Evolutionary conservation across 106 monocot genomes (phyloP).

Genomic region (Allium sativum): DNA sequence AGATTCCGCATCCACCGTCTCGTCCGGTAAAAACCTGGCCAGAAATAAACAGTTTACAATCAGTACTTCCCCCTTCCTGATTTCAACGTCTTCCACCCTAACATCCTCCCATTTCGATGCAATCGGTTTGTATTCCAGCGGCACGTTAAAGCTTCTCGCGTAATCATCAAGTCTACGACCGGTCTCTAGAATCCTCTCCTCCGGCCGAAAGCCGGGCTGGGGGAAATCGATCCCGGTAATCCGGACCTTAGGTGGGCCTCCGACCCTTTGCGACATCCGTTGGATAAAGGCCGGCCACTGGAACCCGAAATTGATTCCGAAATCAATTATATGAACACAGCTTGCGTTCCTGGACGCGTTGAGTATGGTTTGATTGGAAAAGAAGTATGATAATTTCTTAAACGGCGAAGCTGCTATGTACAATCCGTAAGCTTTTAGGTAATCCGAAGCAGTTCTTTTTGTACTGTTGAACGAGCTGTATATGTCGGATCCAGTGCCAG

Average conservation of each 20-base stretch:
- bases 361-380: constrained; percentile 20
- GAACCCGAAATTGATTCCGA: constrained; percentile 39
- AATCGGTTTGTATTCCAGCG: constrained; percentile 29
- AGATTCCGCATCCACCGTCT: constrained; percentile 24
- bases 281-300: constrained; percentile 43
- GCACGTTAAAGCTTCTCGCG: constrained; percentile 20
- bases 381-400: constrained; percentile 26
- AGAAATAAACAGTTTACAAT: constrained; percentile 21
- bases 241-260: constrained; percentile 22
- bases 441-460: constrained; percentile 10
- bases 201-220: constrained; percentile 29
- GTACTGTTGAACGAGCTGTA: constrained; percentile 20
- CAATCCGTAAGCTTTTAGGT: constrained; percentile 32
- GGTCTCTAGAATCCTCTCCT: constrained; percentile 29
- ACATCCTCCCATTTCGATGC: constrained; percentile 30
- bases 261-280: constrained; percentile 9
- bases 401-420: constrained; percentile 37
- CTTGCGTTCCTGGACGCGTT: constrained; percentile 9
- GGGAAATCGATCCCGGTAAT: constrained; percentile 35
- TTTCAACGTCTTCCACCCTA: constrained; percentile 20
- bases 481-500: constrained; percentile 23
- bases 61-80: constrained; percentile 21
- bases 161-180: constrained; percentile 25
- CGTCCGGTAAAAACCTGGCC: constrained; percentile 17
- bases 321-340: constrained; percentile 29